phyloP scores from a whole-genome alignment of 805 yeast genomes.

The baker's yeast (Saccharomyces cerevisiae) region DNA sequence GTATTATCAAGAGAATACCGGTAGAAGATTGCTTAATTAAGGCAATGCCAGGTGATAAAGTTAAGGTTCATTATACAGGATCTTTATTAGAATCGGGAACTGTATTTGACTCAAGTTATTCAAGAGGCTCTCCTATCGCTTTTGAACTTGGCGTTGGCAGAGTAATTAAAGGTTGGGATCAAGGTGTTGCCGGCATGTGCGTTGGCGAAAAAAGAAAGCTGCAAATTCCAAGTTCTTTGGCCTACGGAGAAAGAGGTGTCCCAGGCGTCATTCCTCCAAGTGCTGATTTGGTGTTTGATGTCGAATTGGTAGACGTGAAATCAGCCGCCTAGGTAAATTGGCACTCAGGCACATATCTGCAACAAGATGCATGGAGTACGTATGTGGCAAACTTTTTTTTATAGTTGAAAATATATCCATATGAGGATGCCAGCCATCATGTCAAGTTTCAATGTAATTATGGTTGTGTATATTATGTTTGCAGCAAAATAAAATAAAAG shows the following conservation, averaged over 20 bases:
- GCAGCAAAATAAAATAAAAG: too few relatives aligned
- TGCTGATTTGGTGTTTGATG: constrained; percentile 47
- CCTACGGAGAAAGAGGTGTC: constrained; percentile 69
- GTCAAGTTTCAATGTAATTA: too few relatives aligned
- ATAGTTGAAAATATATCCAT: too few relatives aligned
- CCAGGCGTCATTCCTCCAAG: constrained; percentile 73
- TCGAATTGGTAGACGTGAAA: constrained; percentile 20
- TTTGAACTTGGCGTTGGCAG: constrained; percentile 71
- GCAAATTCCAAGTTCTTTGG: constrained; percentile 70
- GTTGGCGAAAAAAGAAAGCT: constrained; percentile 78
- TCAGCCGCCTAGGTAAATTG: neutral
- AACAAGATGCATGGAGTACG: neutral
- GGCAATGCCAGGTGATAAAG: constrained; percentile 57
- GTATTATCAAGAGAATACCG: constrained; percentile 42
- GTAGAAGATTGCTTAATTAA: constrained; percentile 46
- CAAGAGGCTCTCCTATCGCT: constrained; percentile 56
- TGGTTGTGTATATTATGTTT: too few relatives aligned
- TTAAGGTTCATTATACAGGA: constrained; percentile 77
- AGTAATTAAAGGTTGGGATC: constrained; percentile 88
- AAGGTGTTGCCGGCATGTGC: constrained; percentile 77
- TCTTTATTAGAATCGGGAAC: constrained; percentile 50
- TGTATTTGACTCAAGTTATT: constrained; percentile 65
- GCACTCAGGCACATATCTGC: neutral
- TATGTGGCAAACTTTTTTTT: neutral
- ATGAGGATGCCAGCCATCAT: neutral